Base-by-base conservation (phyloP, 2,329 filamentous ascomycete species). In the Chaetomiaceae sp. region DNA sequence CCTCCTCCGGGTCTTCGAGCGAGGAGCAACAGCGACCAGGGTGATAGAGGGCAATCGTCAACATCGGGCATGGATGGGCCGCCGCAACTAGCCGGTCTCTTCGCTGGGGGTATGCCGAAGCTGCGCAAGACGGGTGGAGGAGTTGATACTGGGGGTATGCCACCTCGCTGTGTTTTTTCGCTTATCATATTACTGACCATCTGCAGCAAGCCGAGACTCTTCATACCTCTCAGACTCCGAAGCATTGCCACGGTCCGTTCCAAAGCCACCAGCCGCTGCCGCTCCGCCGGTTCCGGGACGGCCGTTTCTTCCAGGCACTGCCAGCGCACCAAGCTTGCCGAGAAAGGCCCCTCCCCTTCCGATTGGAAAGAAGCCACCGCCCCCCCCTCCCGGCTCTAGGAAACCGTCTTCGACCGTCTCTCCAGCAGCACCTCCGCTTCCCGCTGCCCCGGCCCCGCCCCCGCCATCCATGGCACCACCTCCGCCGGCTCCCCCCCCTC, bases 101-200 rank as follows among this genome's bases (percentile, higher is more conserved):
- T 99, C 65, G 89, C 88, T 1, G 91, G 89, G 31, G 93, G 92
- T 33, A 97, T 97, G 81, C 93, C 93, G 3, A 97, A 96, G 72
- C 68, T 99, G 63, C 87, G 88, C 67, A 96, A 95, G 73, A 79
- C 85, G 3, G 87, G 89, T 50, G 91, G 88, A 42, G 86, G 86
- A 34, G 75, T 92, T 53, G 79, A 89, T 68, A 92, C 87, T 1
- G 87, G 84, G 66, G 77, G 77, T 78, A 62, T 61, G 75, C 50
- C 25, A 1, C n/a, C 8, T 5, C 3, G 5, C 12, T 9, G n/a
- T 37, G 10, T 10, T 17, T 14, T 16, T 9, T 37, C 5, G 5
- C 5, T n/a, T 44, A 2, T 16, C 31, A 25, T 12, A 12, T 44
- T 27, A 35, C 61, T 66, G 45, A 67, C 55, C 37, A 30, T 40